phyloP scores from a whole-genome alignment of 2,329 filamentous ascomycete genomes.

The Pseudonectria buxi region DNA sequence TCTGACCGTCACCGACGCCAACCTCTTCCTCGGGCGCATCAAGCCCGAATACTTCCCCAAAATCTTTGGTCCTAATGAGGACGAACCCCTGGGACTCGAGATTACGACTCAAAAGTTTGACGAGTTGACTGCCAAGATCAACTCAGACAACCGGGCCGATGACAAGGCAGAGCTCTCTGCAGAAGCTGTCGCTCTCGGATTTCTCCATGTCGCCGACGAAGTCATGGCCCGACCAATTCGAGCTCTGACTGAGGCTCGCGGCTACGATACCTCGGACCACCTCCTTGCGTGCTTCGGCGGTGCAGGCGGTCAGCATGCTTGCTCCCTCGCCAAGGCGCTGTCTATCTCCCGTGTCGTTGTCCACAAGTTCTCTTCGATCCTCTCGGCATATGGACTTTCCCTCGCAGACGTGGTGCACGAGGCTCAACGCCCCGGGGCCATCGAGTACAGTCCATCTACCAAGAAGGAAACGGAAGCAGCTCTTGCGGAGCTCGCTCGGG shows the following conservation, averaged over 20 bases:
- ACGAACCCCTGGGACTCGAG: conserved; percentile 43
- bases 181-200: conserved; percentile 31
- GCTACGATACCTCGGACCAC: conserved; percentile 29
- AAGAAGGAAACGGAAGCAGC: conserved; percentile 4
- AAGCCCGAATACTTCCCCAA: conserved; percentile 62
- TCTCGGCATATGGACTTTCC: conserved; percentile 38
- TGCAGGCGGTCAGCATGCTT: conserved; percentile 35
- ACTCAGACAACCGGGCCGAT: conserved; percentile 25
- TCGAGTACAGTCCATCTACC: conserved; percentile 17
- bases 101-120: conserved; percentile 33
- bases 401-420: conserved; percentile 37
- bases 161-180: conserved; percentile 22
- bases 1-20: conserved; percentile 66
- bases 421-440: conserved; percentile 25
- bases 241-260: conserved; percentile 29
- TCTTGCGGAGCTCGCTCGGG: conserved; percentile 12
- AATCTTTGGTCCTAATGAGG: conserved; percentile 64
- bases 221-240: conserved; percentile 31
- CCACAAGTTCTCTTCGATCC: conserved; percentile 36
- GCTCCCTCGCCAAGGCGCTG: conserved; percentile 31
- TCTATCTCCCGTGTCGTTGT: conserved; percentile 34
- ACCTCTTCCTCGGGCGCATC: conserved; percentile 57
- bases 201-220: conserved; percentile 31
- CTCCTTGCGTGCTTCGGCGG: conserved; percentile 28
- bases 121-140: conserved; percentile 36